These are phyloP conservation scores for Euphrasia confusa DNA, from an alignment of 257 asterid species.

Conservation along the genomic window DNA sequence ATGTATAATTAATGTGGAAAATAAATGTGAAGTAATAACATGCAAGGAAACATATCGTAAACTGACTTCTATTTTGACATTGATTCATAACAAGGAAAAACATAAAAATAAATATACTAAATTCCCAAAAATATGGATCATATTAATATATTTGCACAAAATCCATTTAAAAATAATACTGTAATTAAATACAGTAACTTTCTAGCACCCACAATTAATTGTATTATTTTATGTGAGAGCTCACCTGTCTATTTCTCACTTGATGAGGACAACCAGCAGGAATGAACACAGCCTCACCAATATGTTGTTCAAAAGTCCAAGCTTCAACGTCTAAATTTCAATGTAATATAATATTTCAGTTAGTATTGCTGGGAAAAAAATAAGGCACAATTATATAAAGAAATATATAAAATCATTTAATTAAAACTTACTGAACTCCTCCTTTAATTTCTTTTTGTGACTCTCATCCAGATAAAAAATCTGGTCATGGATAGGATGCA, in stretches of 20 bases:
- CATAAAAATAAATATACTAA: neutral
- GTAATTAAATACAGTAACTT: neutral
- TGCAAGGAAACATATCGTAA: neutral
- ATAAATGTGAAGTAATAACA: neutral
- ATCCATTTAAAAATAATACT: neutral
- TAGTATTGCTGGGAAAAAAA: conserved; percentile 16
- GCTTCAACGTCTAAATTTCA: conserved; percentile 58
- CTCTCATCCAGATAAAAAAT: conserved; percentile 41
- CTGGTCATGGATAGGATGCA: conserved; percentile 86
- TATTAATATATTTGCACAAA: neutral
- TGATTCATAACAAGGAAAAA: neutral
- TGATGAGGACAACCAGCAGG: no score
- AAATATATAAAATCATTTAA: neutral
- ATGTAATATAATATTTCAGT: conserved; percentile 2
- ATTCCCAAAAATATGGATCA: neutral
- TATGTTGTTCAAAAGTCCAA: conserved; percentile 34
- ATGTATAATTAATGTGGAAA: neutral
- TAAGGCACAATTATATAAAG: neutral
- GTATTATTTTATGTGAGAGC: conserved; percentile 4
- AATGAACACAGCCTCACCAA: no score
- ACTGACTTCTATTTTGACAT: neutral
- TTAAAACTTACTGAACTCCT: conserved; percentile 32
- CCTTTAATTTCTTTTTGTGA: conserved; percentile 34
- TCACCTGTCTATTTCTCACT: no score
- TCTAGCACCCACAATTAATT: neutral